Base-by-base conservation (phyloP, 169 alveolate species). In the Cystoisospora suis region DNA sequence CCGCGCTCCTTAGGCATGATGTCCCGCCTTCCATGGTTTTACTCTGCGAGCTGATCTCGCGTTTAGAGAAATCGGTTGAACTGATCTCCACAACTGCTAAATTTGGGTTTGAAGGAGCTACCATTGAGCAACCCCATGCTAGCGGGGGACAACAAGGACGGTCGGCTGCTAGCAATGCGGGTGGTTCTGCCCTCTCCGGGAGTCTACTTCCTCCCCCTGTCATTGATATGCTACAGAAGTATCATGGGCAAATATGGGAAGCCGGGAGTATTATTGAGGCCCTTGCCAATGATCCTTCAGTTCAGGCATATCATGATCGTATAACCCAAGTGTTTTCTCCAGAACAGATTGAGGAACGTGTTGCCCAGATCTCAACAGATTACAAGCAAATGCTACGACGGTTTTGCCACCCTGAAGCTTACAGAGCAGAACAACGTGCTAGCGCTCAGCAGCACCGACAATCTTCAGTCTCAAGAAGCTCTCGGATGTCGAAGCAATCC, bases 291-390 rank as follows among this genome's bases (percentile, higher is more conserved):
- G 83, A 72, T 20, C 58, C 83, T 34, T 46, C 83, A 4, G 83
- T 72, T 6, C 83, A 36, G 45, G 83, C 47, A 38, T 72, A 72
- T 38, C 83, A 72, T 53, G 83, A 72, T 17, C 58, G 46, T 29
- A 56, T 72, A 32, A 72, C 83, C 2, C 47, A 72, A 72, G 53
- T 72, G 9, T 72, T 38, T 17, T 40, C 42, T 5, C 32, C 36
- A 0, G 83, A 40, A 34, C 83, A 72, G 27, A 72, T 72, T 17
- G 83, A 72, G 5, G 83, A 72, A 17, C 47, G 53, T 29, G 7
- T 72, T 5, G 46, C 29, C 38, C 23, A n/a, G 1, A 3, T 40
- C 12, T 38, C 56, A 17, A 34, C 3, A 17, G 27, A 72, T 53
- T 72, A 40, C 53, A 34, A 7, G 5, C 83, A 12, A 1, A 3